Base-by-base conservation (phyloP, 148 eudicot genomes). In the Camellia sinensis region DNA sequence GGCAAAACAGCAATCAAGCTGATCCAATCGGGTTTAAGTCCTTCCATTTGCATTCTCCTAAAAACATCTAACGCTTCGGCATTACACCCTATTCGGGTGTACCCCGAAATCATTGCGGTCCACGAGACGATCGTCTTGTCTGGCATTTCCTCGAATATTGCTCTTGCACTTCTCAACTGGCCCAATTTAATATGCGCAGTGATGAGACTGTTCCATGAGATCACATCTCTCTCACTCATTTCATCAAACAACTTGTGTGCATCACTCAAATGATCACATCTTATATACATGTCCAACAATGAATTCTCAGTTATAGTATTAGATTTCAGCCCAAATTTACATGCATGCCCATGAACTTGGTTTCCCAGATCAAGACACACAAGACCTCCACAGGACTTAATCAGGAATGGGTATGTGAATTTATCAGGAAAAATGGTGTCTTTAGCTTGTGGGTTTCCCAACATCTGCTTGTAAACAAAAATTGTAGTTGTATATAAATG, bases 31-130 rank as follows among this genome's bases (percentile, higher is more conserved):
- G 87, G 83, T 12, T 66, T 74, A 72, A 85, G 75, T 7, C 83
- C 83, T 22, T 62, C 71, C 73, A 37, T 77, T 54, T 85, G 87
- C 87, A 85, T 85, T 75, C 63, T 70, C 64, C 85, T 12, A 22
- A 85, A 85, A 56, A 85, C 43, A 66, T 76, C 83, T 59, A 85
- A 67, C 6, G 87, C 85, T 19, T 79, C 81, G 0, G 52, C 54
- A 65, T 82, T 68, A 18, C 65, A 76, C 14, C 87, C 87, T 67
- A 79, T 54, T 19, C 77, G 79, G 21, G 60, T 67, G 67, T 80
- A 82, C 64, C 85, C 85, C 0, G 87, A 76, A 45, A 85, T 82
- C 85, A 85, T 85, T 0, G 85, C 71, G 6, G 85, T 85, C 87
- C 87, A 85, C 22, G 87, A 82, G 60, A 82, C 87, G 21, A 80